Base-by-base conservation (phyloP, 1,139 yeast genomes). In the Sugiyamaella novakii region DNA sequence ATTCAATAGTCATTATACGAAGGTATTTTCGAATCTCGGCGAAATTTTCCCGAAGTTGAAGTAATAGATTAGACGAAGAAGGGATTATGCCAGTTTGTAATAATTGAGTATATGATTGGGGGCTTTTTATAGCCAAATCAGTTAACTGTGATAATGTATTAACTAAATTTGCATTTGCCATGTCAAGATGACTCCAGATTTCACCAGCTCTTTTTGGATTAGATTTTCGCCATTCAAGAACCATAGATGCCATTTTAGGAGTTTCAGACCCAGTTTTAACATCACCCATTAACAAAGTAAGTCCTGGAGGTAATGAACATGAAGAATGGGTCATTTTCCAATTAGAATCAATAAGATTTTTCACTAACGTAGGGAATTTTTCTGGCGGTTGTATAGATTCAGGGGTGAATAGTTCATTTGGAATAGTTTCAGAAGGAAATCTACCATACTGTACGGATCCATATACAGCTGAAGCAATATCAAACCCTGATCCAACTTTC, bases 401-500 rank as follows among this genome's bases (percentile, higher is more conserved):
- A 6, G 10, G 53, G 39, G 18, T 14, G 7, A 17, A 43, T 31
- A 11, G 24, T 41, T 38, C 44, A 17, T 37, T 25, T 14, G 44
- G 43, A 15, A 49, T 46, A 14, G 35, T 27, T 15, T 51, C 53
- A 0, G 72, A 60, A 1, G 63, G 59, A 61, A 92, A 92, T 53
- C 98, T 73, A 33, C 79, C 75, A 66, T 92, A 92, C 4, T 82
- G 76, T 41, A 91, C 85, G 0, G 96, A 86, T 2, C 98, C 98
- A 67, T 77, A 92, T 0, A 87, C 84, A 0, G 98, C 98, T 6
- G 98, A 84, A 0, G 96, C 98, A 36, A 94, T 95, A 64, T 92
- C 98, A 66, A 92, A 92, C 0, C 98, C 98, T 2, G 96, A 87
- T 0, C 98, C 98, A 22, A 92, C 83, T 66, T 94, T 94, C 38